These are phyloP conservation scores for Colletotrichum plurivorum DNA, from an alignment of 2,329 filamentous ascomycete genomes.

Conservation along the genomic window DNA sequence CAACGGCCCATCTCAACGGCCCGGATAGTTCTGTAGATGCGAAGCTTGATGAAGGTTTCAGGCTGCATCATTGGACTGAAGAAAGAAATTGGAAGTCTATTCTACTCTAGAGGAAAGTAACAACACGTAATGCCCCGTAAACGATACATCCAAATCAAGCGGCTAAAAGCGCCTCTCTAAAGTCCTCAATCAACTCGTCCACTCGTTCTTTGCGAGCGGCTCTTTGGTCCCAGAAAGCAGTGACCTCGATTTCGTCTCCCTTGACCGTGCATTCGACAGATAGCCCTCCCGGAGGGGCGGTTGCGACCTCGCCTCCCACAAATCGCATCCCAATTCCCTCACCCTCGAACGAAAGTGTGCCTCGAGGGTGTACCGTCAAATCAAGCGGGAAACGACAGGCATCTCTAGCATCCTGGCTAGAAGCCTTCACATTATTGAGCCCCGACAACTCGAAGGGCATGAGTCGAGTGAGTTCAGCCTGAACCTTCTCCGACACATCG, in stretches of 20 bases:
- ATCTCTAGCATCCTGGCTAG: constrained; percentile 24
- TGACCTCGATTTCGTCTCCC: background rate
- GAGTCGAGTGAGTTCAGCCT: constrained; percentile 13
- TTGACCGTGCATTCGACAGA: constrained; percentile 20
- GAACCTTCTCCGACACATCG: constrained; percentile 22
- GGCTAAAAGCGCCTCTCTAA: background rate
- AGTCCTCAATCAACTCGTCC: constrained; percentile 7
- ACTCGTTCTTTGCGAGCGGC: background rate
- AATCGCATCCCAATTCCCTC: constrained; percentile 17
- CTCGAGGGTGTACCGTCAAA: constrained; percentile 11
- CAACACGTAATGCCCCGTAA: no score
- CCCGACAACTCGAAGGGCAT: constrained; percentile 28
- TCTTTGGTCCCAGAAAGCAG: constrained; percentile 21
- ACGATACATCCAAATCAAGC: background rate
- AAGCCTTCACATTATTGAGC: background rate
- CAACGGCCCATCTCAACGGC: no score
- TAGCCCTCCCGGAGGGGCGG: constrained; percentile 9
- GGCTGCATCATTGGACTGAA: no score
- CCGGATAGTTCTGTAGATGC: no score
- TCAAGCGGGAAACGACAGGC: constrained; percentile 30
- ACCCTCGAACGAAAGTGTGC: constrained; percentile 15
- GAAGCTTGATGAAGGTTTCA: no score
- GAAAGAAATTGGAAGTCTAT: no score
- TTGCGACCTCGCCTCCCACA: background rate
- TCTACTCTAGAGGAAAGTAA: no score